Evolutionary conservation across 768 basidiomycete species (phyloP).

Genomic region (Paxillus ammoniavirescens): DNA sequence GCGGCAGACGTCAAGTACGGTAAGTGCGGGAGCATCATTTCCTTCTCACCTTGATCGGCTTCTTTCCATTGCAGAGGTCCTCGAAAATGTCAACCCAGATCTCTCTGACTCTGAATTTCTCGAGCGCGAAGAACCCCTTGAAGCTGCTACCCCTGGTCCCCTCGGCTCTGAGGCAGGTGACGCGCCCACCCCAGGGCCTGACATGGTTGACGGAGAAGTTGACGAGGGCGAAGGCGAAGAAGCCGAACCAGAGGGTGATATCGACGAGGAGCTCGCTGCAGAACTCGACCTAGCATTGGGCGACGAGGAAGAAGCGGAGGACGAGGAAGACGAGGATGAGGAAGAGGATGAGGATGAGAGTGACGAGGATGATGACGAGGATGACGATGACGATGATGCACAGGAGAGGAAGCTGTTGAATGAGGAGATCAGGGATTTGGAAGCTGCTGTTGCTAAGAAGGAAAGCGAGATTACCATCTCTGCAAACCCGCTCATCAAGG

Average conservation of each 20-base stretch:
- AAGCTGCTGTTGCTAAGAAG: constrained; percentile 86
- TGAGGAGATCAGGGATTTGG: constrained; percentile 87
- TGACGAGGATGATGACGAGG: constrained; percentile 53
- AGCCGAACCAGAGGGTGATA: constrained; percentile 71
- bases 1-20: constrained; percentile 80
- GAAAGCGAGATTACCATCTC: constrained; percentile 78
- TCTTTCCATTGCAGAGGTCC: constrained; percentile 52
- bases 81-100: constrained; percentile 90
- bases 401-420: constrained; percentile 79
- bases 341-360: constrained; percentile 54
- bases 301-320: constrained; percentile 58
- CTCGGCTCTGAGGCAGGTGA: constrained; percentile 66
- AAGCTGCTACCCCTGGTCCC: constrained; percentile 72
- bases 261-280: constrained; percentile 86
- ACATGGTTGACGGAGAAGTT: constrained; percentile 55
- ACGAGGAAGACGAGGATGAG: constrained; percentile 70
- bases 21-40: constrained; percentile 25
- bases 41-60: not conserved
- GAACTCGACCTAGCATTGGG: constrained; percentile 83
- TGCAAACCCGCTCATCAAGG: constrained; percentile 85
- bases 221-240: constrained; percentile 60
- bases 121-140: constrained; percentile 57
- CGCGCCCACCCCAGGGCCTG: constrained; percentile 51
- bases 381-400: constrained; percentile 78
- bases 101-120: constrained; percentile 87